A percentile compares a stretch with the other conserved stretches of the same genome.
Evolutionary conservation across 495 filamentous ascomycete genomes (phyloP).

Genomic region (Penicillium samsonianum): DNA sequence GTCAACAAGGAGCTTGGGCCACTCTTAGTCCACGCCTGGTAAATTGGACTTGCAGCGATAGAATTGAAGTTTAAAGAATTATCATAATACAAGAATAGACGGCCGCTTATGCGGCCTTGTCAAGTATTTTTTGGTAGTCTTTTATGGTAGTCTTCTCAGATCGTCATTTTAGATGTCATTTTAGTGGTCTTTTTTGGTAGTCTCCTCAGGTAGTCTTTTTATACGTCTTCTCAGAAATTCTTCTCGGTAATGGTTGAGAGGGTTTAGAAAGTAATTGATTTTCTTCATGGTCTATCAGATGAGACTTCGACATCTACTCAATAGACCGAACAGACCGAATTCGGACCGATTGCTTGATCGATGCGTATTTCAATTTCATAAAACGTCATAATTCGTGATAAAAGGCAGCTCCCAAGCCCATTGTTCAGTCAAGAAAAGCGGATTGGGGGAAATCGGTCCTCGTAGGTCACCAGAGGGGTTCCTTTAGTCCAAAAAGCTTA

Average conservation of each 20-base stretch:
- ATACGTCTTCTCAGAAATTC: too few species aligned
- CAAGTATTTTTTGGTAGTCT: too few species aligned
- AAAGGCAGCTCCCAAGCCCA: too few species aligned
- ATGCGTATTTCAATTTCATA: neutral
- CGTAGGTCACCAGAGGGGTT: neutral
- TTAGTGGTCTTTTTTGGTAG: too few species aligned
- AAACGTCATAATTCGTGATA: neutral
- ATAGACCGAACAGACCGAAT: neutral
- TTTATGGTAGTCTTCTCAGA: too few species aligned
- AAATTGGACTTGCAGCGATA: neutral
- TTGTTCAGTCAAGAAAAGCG: neutral
- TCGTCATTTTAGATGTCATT: too few species aligned
- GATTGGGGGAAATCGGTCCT: neutral
- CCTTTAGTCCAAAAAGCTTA: constrained; percentile 47
- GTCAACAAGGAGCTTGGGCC: constrained; percentile 51
- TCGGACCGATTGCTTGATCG: neutral
- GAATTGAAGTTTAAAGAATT: neutral
- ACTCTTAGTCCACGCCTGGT: constrained; percentile 24
- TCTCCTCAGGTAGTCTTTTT: too few species aligned
- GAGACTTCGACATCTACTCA: neutral
- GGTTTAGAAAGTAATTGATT: neutral
- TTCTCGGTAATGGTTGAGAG: neutral
- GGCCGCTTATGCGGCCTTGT: too few species aligned
- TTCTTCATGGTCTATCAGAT: neutral
- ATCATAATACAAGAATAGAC: too few species aligned